A percentile compares a stretch with the other conserved stretches of the same genome.
phyloP scores from a whole-genome alignment of 192 early-diverging fungal species.

The Phlyctochytrium arcticum region DNA sequence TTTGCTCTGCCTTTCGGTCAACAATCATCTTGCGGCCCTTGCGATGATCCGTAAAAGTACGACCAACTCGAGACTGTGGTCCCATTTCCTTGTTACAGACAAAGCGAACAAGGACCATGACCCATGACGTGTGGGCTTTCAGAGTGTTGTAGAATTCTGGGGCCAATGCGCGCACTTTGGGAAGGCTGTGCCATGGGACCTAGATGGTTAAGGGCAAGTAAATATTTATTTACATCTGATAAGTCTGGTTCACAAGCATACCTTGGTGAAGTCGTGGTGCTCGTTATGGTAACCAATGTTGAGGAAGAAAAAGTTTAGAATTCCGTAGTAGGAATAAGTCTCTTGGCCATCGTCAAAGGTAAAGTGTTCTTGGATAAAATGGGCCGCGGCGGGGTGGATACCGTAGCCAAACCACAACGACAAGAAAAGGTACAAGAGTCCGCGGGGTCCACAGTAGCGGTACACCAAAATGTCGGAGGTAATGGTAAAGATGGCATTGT shows the following conservation, averaged over 20 bases:
- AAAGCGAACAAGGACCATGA: slow-evolving; percentile 78
- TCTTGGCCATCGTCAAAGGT: slow-evolving; percentile 90
- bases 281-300: slow-evolving; percentile 99
- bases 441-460: slow-evolving; percentile 36
- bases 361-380: slow-evolving; percentile 98
- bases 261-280: slow-evolving; percentile 92
- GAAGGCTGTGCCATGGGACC: slow-evolving; percentile 85
- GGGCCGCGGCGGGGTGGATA: slow-evolving; percentile 88
- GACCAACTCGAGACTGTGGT: slow-evolving; percentile 77
- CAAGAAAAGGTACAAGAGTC: slow-evolving; percentile 39
- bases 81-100: slow-evolving; percentile 64
- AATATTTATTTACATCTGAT: background rate
- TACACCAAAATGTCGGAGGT: slow-evolving; percentile 27
- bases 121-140: slow-evolving; percentile 82
- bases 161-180: slow-evolving; percentile 71
- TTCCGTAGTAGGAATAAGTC: slow-evolving; percentile 97
- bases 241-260: background rate
- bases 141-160: slow-evolving; percentile 87
- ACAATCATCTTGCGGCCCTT: slow-evolving; percentile 65
- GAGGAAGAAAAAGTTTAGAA: slow-evolving; percentile 79
- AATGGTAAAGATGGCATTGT: slow-evolving; percentile 39
- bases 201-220: slow-evolving; percentile 20
- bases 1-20: slow-evolving; percentile 8
- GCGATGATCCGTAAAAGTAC: slow-evolving; percentile 66
- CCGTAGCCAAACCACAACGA: slow-evolving; percentile 68